Evolutionary conservation across 805 yeast species (phyloP), one percentile per base, ranked within the genome.

Genomic region (Ogataea methylovora): DNA sequence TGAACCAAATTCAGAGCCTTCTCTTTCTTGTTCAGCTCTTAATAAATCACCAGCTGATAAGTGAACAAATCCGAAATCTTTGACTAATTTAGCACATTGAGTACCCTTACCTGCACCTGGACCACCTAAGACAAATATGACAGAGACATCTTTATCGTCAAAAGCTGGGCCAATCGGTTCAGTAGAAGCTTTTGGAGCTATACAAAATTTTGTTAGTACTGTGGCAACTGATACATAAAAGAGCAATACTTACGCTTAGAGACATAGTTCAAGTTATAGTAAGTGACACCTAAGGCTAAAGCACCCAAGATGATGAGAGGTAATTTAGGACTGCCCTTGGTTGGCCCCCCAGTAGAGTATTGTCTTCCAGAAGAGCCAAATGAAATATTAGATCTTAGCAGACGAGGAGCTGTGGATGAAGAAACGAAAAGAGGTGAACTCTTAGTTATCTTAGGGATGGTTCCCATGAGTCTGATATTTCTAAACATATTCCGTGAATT

Each of bases 81-180:
- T 61, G 29, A 90, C 97, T 37, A 90, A 69, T 52, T 76, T 84
- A 22, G 79, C 81, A 65, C 97, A 85, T 61, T 90, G 98, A 1
- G 98, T 90, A 37, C 98, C 97, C 56, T 92, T 92, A 29, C 98
- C 97, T 20, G 95, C 84, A 15, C 97, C 97, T 5, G 97, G 97
- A 4, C 97, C 97, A 29, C 98, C 98, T 22, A 90, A 73, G 14
- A 90, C 96, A 57, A 85, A 90, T 19, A 88, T 70, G 4, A 90
- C 94, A 19, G 84, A 76, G 20, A 84, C 77, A 36, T 84, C 79
- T 26, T 76, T 75, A 2, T 71, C 69, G 8, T 71, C 61, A 53
- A 84, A 84, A 0, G 81, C 76, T 21, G 63, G 53, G 9, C 33
- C 31, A 27, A 21, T 42, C 30, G 62, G 60, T 36, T 60, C 65